Evolutionary conservation across 2,329 filamentous ascomycete genomes (phyloP), one percentile per base, ranked within the genome.

Genomic region (Phialophora tarda): DNA sequence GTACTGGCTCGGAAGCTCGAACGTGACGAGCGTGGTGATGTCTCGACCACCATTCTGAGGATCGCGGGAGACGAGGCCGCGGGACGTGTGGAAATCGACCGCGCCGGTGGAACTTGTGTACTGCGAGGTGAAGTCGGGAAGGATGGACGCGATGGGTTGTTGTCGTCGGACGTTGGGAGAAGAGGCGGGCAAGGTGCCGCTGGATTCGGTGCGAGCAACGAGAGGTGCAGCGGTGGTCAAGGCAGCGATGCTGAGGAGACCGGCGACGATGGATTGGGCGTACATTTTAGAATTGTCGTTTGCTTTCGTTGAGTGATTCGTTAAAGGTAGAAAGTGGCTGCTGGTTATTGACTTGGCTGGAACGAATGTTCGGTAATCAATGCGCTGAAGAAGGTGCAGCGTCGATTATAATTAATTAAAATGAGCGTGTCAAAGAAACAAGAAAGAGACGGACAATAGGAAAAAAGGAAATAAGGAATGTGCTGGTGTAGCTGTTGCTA

Each of bases 21-120:
- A 73, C 32, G 71, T 73, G 41, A 69, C 55, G 48, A 73, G 66
- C 6, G 71, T 71, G 38, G 71, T 73, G 57, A 71, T 69, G 64
- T 73, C 72, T 59, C 62, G 57, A 14, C 68, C 68, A 17, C 61
- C 63, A 53, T 68, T 66, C 24, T 44, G 88, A 5, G 85, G 85
- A 8, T 82, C 79, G 21, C 85, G 86, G 10, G 88, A 78, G 7
- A 86, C 82, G 38, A 87, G 76, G 63, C 81, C 81, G 51, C 74
- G 78, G 10, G 77, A 71, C 2, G 73, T 68, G 47, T 74, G 73
- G 58, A 77, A 68, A 66, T 75, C 67, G 59, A 74, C 68, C 51
- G 74, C 71, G 69, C 75, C 69, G 30, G 80, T 76, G 10, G 79
- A 76, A 67, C 82, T 44, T 34, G 68, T 59, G 55, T 64, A 66